Evolutionary conservation across 2,329 filamentous ascomycete species (phyloP).

Genomic region (Sporothrix inflata): DNA sequence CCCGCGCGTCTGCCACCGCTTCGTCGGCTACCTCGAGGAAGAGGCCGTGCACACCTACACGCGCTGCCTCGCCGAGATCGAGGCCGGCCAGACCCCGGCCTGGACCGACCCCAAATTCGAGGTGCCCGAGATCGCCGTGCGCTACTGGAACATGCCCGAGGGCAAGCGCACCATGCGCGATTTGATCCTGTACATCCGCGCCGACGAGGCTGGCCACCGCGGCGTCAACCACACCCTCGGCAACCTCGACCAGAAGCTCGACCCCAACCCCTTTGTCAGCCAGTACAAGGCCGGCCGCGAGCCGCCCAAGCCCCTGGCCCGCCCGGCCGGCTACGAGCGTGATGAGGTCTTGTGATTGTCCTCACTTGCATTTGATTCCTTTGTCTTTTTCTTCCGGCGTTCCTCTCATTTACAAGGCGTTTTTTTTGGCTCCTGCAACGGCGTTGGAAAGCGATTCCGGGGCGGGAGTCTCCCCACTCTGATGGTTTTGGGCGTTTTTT

Average conservation of each 20-base stretch:
- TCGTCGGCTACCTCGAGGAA: conserved; percentile 96
- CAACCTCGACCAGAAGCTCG: conserved; percentile 80
- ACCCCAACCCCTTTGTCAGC: conserved; percentile 91
- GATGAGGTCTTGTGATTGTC: conserved; percentile 66
- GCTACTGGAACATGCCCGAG: conserved; percentile 95
- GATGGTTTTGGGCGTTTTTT: background rate
- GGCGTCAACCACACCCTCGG: conserved; percentile 95
- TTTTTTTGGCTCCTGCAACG: conserved; percentile 13
- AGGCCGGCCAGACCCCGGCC: conserved; percentile 77
- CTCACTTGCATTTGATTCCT: background rate
- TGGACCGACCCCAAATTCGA: conserved; percentile 72
- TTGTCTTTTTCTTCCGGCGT: background rate
- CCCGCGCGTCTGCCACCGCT: conserved; percentile 87
- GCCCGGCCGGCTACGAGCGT: conserved; percentile 79
- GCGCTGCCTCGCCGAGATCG: conserved; percentile 82
- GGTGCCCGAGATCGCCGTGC: conserved; percentile 85
- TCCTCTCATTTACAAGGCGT: background rate
- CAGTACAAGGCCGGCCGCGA: conserved; percentile 71
- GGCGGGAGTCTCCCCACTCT: conserved; percentile 16
- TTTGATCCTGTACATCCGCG: conserved; percentile 83
- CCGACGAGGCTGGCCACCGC: conserved; percentile 76
- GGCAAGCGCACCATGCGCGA: conserved; percentile 81
- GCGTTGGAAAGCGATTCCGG: conserved; percentile 1
- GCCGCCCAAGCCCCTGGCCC: conserved; percentile 68
- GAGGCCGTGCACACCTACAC: conserved; percentile 97